Percentiles rank a stretch among this genome's conserved stretches.
Conservation (phyloP, 2,329 filamentous ascomycete species). For the Herpotrichia juniperi region DNA sequence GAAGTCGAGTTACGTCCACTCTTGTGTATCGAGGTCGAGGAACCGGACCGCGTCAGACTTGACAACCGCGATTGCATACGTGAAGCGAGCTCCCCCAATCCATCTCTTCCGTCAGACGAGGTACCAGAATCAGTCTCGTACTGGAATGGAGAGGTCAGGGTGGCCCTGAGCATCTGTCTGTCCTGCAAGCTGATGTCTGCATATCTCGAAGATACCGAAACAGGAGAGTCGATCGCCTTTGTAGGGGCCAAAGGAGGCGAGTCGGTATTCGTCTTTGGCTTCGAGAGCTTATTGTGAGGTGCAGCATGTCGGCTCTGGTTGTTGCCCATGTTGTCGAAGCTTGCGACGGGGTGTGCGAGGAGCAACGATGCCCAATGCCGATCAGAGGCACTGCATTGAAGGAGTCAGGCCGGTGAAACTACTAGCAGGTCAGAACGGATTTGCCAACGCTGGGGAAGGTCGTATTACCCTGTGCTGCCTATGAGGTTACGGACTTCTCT, state of each 20-base stretch:
- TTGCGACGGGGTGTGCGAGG: slow-evolving; percentile 17
- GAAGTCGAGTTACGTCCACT: slow-evolving; percentile 27
- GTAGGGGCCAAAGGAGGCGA: slow-evolving; percentile 22
- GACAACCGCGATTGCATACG: slow-evolving; percentile 33
- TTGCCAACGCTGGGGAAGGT: slow-evolving; percentile 2
- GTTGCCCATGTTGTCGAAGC: slow-evolving; percentile 36
- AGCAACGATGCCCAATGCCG: slow-evolving; percentile 27
- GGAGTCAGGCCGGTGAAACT: slow-evolving; percentile 11
- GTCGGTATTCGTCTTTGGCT: slow-evolving; percentile 45
- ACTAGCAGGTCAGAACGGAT: neutral
- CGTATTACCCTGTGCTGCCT: slow-evolving; percentile 21
- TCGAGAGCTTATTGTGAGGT: slow-evolving; percentile 36
- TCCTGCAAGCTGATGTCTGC: slow-evolving; percentile 32
- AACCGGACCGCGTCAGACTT: slow-evolving; percentile 29
- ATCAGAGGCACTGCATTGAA: slow-evolving; percentile 19
- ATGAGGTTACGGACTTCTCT: slow-evolving; percentile 6
- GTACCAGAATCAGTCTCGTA: slow-evolving; percentile 25
- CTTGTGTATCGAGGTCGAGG: slow-evolving; percentile 29
- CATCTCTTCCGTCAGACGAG: slow-evolving; percentile 25
- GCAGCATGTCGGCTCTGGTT: slow-evolving; percentile 24
- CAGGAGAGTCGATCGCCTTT: slow-evolving; percentile 24
- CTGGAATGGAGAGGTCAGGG: slow-evolving; percentile 34
- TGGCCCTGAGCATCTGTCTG: slow-evolving; percentile 36
- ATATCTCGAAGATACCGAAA: slow-evolving; percentile 28
- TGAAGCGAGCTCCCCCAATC: slow-evolving; percentile 23